Conservation (phyloP, 768 basidiomycete species). For the Phylloporus rhodoxanthus region DNA sequence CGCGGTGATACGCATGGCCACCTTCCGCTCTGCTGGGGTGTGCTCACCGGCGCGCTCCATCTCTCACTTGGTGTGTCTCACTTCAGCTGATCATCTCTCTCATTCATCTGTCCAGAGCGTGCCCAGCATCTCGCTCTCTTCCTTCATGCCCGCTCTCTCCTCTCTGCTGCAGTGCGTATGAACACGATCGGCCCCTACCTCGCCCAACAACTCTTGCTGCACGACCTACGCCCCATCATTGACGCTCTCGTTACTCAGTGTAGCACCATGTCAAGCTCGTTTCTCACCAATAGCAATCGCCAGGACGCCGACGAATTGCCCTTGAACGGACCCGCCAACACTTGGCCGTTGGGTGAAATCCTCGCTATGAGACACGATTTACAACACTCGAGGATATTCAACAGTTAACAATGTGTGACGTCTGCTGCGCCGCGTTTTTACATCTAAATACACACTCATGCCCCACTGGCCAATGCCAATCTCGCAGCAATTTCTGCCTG, state of each 20-base stretch:
- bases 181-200: slow-evolving; percentile 91
- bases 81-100: background rate
- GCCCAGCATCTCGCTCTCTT: slow-evolving; percentile 87
- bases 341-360: slow-evolving; percentile 96
- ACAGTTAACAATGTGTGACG: slow-evolving; percentile 46
- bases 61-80: slow-evolving; percentile 54
- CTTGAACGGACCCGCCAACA: slow-evolving; percentile 70
- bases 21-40: slow-evolving; percentile 87
- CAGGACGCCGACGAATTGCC: slow-evolving; percentile 16
- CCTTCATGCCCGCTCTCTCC: slow-evolving; percentile 81
- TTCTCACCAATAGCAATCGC: slow-evolving; percentile 19
- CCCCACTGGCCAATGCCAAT: slow-evolving; percentile 61
- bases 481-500: slow-evolving; percentile 91
- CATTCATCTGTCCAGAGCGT: slow-evolving; percentile 48
- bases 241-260: slow-evolving; percentile 45
- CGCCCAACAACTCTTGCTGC: slow-evolving; percentile 81
- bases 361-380: slow-evolving; percentile 85
- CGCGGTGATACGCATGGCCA: slow-evolving; percentile 69
- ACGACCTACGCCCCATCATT: slow-evolving; percentile 63
- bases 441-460: slow-evolving; percentile 13
- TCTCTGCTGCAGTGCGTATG: slow-evolving; percentile 88
- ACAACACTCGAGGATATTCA: slow-evolving; percentile 96
- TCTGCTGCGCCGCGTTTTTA: slow-evolving; percentile 1
- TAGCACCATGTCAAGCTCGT: slow-evolving; percentile 44
- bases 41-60: slow-evolving; percentile 72